Evolutionary conservation across 495 filamentous ascomycete genomes (phyloP), one percentile per base, ranked within the genome.

Genomic region (Penicillium robsamsonii): DNA sequence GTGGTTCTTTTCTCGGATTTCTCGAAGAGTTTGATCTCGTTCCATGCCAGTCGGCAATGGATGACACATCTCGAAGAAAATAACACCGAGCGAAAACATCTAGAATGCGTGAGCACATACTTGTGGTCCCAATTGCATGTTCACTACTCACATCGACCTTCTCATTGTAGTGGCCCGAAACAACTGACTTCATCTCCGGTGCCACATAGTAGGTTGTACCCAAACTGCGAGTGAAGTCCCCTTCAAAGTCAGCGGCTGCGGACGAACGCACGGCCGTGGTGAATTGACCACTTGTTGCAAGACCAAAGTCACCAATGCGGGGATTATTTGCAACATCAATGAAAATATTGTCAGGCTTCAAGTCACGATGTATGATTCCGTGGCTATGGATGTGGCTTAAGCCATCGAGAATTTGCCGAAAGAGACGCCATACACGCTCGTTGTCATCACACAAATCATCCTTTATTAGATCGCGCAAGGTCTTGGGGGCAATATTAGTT

Each of bases 261-360:
- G 76, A 74, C 7, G 72, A 76, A 40, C 74, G 73, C 31, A 75
- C 76, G 25, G 80, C 82, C 5, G 76, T 77, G 11, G 71, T 74
- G 42, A 89, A 86, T 56, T 95, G 91, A 2, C 91, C 90, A 60
- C 84, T 92, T 3, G 92, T 97, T 37, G 94, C 94, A 35, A 98
- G 79, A 5, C 94, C 94, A 70, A 98, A 97, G 67, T 98, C 94
- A 48, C 94, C 94, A 57, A 98, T 97, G 53, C 92, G 89, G 11
- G 95, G 90, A 63, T 96, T 93, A 43, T 89, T 89, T 3, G 87
- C 81, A 33, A 87, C 82, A 64, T 97, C 95, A 61, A 97, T 94
- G 72, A 98, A 98, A 46, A 98, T 84, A 59, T 98, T 98, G 63
- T 98, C 95, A 0, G 94, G 94, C 65, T 97, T 97, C n/a, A 98